Evolutionary conservation across 2,329 filamentous ascomycete genomes (phyloP).

Genomic region (Fusarium sp.): DNA sequence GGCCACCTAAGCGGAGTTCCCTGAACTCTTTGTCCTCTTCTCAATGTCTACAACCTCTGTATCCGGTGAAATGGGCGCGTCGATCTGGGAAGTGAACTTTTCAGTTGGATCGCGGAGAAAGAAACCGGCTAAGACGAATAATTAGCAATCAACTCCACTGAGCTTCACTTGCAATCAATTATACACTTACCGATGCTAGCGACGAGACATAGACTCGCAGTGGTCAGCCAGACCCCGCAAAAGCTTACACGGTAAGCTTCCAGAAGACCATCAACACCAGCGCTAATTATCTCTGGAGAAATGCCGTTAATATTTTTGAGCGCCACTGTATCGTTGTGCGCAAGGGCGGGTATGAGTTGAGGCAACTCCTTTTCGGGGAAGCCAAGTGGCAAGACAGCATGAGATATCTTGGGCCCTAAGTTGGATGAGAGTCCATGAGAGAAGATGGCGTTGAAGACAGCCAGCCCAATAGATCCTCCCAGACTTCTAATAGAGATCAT

Average conservation of each 20-base stretch:
- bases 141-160: background rate
- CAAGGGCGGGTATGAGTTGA: background rate
- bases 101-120: background rate
- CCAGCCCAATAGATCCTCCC: background rate
- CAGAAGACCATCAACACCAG: background rate
- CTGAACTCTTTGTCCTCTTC: background rate
- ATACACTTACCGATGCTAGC: background rate
- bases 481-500: background rate
- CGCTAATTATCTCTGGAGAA: background rate
- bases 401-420: background rate
- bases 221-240: background rate
- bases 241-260: background rate
- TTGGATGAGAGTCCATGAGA: background rate
- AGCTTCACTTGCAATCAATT: fast-evolving
- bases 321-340: background rate
- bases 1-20: background rate
- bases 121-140: fast-evolving
- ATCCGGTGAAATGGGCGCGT: background rate
- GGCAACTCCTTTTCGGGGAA: background rate
- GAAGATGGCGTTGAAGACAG: background rate
- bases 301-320: fast-evolving
- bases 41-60: background rate
- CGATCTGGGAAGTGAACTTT: background rate
- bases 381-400: background rate
- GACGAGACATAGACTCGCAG: background rate